phyloP scores from a whole-genome alignment of 2,329 filamentous ascomycete genomes.

The Microthyrium microscopicum region DNA sequence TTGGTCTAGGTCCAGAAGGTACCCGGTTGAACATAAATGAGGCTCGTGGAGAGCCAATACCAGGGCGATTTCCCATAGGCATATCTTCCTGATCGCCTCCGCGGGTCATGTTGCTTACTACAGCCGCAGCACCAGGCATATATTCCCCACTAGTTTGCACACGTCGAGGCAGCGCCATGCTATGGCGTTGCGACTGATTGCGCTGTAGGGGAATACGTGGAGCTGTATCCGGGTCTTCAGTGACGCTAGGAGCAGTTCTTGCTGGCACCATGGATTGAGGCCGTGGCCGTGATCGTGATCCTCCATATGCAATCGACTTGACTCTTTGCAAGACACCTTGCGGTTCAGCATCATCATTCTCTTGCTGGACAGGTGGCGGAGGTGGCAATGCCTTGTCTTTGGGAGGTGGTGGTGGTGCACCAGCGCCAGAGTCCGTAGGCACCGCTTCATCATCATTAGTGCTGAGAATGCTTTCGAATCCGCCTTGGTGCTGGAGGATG shows the following conservation, averaged over 20 bases:
- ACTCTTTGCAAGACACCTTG: slow-evolving; percentile 40
- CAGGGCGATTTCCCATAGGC: slow-evolving; percentile 35
- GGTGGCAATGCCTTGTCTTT: slow-evolving; percentile 75
- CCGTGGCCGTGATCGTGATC: slow-evolving; percentile 17
- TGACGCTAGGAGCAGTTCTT: slow-evolving; percentile 13
- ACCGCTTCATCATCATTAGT: slow-evolving; percentile 44
- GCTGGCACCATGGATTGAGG: slow-evolving; percentile 15
- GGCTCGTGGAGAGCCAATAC: slow-evolving; percentile 20
- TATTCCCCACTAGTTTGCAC: slow-evolving; percentile 20
- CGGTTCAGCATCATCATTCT: slow-evolving; percentile 11
- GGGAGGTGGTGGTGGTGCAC: slow-evolving; percentile 23
- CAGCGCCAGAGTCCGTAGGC: too few relatives aligned
- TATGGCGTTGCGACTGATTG: slow-evolving; percentile 32
- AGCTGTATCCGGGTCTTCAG: slow-evolving; percentile 52
- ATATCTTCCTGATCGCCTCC: slow-evolving; percentile 35
- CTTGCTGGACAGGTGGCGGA: slow-evolving; percentile 45
- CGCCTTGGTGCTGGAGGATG: slow-evolving; percentile 69
- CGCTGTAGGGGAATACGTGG: slow-evolving; percentile 57
- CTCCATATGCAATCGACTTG: slow-evolving; percentile 35
- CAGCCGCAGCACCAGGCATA: slow-evolving; percentile 40
- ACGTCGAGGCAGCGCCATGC: slow-evolving; percentile 8
- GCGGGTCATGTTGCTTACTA: slow-evolving; percentile 79
- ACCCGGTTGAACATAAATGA: slow-evolving; percentile 30
- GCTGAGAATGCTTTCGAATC: slow-evolving; percentile 86
- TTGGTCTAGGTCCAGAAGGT: slow-evolving; percentile 27